Evolutionary conservation across 75 land plant genomes (phyloP), one percentile per base, ranked within the genome.

Genomic region (Isoetes taiwanensis): DNA sequence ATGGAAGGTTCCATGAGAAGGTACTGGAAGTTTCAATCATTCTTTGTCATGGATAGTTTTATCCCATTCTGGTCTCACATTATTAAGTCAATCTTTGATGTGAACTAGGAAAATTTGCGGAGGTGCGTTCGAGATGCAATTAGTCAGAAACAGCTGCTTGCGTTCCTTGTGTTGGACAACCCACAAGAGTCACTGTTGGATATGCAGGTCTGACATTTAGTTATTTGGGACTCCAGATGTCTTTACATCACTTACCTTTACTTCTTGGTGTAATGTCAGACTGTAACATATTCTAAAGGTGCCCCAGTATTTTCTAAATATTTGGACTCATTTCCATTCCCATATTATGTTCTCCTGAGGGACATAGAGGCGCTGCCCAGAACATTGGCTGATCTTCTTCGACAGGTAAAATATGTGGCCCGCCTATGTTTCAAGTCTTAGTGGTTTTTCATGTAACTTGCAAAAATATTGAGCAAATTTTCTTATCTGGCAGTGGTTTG

Each of bases 1-100:
- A 94, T 76, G 96, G 99, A 0, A 78, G 83, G 25, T 84, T 94
- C 35, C 83, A 82, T 68, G 96, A 94, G 62, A 84, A 88, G 87
- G 86, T 85, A 43, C 19, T 56, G 34, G 12, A 0, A 28, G 35
- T 23, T 28, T 24, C 37, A 10, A 17, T 10, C 28, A 2, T 32
- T 34, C n/a, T 17, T 32, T 1, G 11, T 0, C n/a, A 19, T 1
- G 21, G 48, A 12, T 30, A 16, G 28, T 20, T 24, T 27, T 8
- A 27, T 3, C 21, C 5, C 28, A n/a, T 16, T 56, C 8, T 58
- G 11, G 37, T 17, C 23, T 46, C 4, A 17, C 16, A 46, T 5
- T 43, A 48, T 19, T 48, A 12, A 11, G 3, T 34, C 3, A 43
- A 37, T n/a, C 12, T 21, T 4, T 3, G 6, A 3, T 35, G 3